Conservation (phyloP, 2,329 filamentous ascomycete genomes). For the Aurifilum marmelostoma region DNA sequence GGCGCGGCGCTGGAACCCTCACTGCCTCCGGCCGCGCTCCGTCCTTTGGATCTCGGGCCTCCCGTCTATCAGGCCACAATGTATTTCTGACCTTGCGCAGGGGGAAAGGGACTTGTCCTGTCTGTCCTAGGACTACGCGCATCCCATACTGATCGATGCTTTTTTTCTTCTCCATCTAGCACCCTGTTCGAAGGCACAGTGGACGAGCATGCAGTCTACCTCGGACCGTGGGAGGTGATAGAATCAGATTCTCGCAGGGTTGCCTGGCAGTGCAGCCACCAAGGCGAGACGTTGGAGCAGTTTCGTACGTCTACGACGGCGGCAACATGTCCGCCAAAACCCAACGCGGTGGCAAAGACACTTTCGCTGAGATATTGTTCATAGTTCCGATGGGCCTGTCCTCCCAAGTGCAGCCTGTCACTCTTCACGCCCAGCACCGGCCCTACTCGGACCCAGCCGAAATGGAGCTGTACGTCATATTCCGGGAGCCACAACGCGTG, state of each 20-base stretch:
- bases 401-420: conserved; percentile 51
- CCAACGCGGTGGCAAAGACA: conserved; percentile 14
- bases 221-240: conserved; percentile 57
- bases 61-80: conserved; percentile 59
- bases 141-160: conserved; percentile 21
- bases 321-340: neutral
- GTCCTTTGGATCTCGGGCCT: conserved; percentile 54
- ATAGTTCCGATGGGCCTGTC: conserved; percentile 51
- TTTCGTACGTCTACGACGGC: conserved; percentile 44
- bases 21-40: conserved; percentile 45
- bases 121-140: neutral
- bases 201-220: conserved; percentile 53
- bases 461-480: conserved; percentile 53
- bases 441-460: conserved; percentile 54
- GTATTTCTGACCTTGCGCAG: conserved; percentile 38
- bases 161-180: conserved; percentile 37
- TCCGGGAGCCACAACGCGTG: conserved; percentile 52
- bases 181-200: conserved; percentile 54
- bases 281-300: conserved; percentile 55
- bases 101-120: conserved; percentile 27
- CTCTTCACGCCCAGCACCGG: conserved; percentile 54
- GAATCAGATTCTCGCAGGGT: conserved; percentile 52
- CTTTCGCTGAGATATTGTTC: conserved; percentile 18
- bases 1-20: conserved; percentile 46
- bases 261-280: conserved; percentile 58